Conservation (phyloP, 345 rosid species). For the Cardamine chenopodiifolia region DNA sequence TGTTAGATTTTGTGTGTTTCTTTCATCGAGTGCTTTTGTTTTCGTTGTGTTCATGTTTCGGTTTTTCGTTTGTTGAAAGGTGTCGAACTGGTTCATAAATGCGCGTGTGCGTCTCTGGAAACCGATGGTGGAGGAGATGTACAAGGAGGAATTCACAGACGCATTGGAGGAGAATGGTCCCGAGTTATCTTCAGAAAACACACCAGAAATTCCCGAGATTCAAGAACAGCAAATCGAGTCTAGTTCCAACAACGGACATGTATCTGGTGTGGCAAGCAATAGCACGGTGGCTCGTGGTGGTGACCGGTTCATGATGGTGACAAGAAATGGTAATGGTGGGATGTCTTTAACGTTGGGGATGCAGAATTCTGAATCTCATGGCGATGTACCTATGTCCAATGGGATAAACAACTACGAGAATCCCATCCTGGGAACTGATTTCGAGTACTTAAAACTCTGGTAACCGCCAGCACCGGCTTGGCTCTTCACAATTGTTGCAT, state of each 20-base stretch:
- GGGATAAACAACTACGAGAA: slow-evolving; percentile 49
- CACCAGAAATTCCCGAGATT: slow-evolving; percentile 47
- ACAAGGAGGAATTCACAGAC: slow-evolving; percentile 90
- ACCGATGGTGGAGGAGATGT: slow-evolving; percentile 99
- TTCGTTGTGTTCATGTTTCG: neutral
- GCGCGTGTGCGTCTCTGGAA: slow-evolving; percentile 99
- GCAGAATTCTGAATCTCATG: slow-evolving; percentile 65
- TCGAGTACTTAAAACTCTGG: slow-evolving; percentile 59
- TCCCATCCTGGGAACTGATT: slow-evolving; percentile 49
- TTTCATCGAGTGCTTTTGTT: neutral
- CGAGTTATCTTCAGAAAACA: slow-evolving; percentile 73
- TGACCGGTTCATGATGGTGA: slow-evolving; percentile 60
- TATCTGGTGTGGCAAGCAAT: slow-evolving; percentile 44
- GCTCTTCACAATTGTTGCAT: slow-evolving; percentile 68
- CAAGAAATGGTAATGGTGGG: slow-evolving; percentile 59
- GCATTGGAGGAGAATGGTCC: slow-evolving; percentile 61
- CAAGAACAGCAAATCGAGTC: slow-evolving; percentile 50
- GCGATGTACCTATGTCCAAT: slow-evolving; percentile 54
- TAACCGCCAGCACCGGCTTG: slow-evolving; percentile 62
- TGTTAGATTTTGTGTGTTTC: slow-evolving; percentile 1
- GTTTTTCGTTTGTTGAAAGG: slow-evolving; percentile 47
- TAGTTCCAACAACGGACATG: slow-evolving; percentile 43
- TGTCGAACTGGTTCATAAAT: slow-evolving; percentile 97
- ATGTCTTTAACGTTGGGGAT: slow-evolving; percentile 85
- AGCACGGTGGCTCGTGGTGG: slow-evolving; percentile 45